phyloP scores from a whole-genome alignment of 768 basidiomycete genomes.

The Strobilomyces confusus region DNA sequence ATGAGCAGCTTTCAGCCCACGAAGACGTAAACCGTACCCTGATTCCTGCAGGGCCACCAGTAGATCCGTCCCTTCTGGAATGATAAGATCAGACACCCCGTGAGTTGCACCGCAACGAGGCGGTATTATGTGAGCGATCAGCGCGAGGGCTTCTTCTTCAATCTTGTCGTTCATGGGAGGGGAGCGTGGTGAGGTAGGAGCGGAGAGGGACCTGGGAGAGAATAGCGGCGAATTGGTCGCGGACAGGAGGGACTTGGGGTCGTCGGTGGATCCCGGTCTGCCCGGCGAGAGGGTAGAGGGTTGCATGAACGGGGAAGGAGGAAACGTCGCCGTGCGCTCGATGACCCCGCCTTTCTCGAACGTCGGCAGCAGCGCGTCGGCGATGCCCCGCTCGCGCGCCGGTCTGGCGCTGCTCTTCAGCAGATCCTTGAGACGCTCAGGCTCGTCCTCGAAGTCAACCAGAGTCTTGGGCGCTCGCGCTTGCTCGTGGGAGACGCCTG shows the following conservation, averaged over 20 bases:
- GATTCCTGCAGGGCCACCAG: conserved; percentile 56
- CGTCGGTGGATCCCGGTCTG: conserved; percentile 23
- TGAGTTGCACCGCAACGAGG: conserved; percentile 36
- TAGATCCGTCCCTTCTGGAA: conserved; percentile 40
- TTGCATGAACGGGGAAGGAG: conserved; percentile 11
- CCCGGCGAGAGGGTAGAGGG: conserved; percentile 4
- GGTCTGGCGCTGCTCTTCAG: conserved; percentile 48
- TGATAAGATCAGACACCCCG: conserved; percentile 43
- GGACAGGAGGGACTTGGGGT: conserved; percentile 43
- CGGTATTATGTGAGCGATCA: conserved; percentile 43
- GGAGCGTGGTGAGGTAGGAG: conserved; percentile 33
- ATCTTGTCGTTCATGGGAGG: conserved; percentile 11
- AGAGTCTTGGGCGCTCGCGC: conserved; percentile 76
- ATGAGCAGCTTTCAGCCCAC: conserved; percentile 4
- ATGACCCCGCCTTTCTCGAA: conserved; percentile 28
- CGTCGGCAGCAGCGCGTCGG: conserved; percentile 30
- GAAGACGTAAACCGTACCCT: conserved; percentile 45
- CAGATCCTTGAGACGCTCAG: conserved; percentile 70
- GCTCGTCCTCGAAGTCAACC: conserved; percentile 80
- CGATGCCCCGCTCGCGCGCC: conserved; percentile 24
- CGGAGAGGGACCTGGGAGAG: conserved; percentile 35
- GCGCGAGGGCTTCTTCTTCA: conserved; percentile 15
- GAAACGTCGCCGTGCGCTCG: conserved; percentile 20
- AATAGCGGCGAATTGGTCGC: conserved; percentile 42
- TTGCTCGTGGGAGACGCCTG: conserved; percentile 65